Evolutionary conservation across 352 stramenopile genomes (phyloP), one percentile per base, ranked within the genome.

Genomic region (Globisporangium splendens): DNA sequence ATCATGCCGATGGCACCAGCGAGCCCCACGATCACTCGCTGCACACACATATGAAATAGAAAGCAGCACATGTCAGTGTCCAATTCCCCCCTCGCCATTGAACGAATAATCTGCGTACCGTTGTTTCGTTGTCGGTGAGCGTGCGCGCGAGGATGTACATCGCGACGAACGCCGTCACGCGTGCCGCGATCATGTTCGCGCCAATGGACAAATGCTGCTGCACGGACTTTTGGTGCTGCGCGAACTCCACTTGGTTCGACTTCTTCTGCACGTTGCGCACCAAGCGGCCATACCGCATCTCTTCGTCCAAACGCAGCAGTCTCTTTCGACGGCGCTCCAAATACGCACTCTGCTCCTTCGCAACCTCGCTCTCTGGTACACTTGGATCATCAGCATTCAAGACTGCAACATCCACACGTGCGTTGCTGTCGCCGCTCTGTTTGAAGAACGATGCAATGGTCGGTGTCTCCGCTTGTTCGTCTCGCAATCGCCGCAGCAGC

Each of bases 161-260:
- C 20, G 86, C 83, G 31, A 91, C 71, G 46, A 93, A 95, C 20
- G 83, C 83, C 33, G 83, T 90, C 31, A 93, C 50, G n/a, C 82
- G 77, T 22, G 82, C 85, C 28, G 85, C 83, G 35, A 95, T 71
- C 86, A 95, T 93, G 62, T 95, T 95, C 35, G 82, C 77, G 20
- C 83, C 86, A 50, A 93, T 84, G 0, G 86, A 93, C 33, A 95
- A 56, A 58, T 95, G 83, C 62, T 92, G 81, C 28, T 77, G 74
- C 43, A 83, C 72, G 11, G 73, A 93, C 39, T 68, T 91, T 50
- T 91, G 71, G 59, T 79, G 75, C 14, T 73, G 59, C 54, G 77
- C 65, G 35, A 93, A 57, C 59, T 93, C 83, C 0, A 59, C 50
- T 0, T 68, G 57, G 11, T 50, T 55, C 48, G 78, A 77, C 54